Percentiles rank a stretch among this genome's conserved stretches.
phyloP scores from a whole-genome alignment of 2,329 filamentous ascomycete genomes.

The Penicillium sp. region DNA sequence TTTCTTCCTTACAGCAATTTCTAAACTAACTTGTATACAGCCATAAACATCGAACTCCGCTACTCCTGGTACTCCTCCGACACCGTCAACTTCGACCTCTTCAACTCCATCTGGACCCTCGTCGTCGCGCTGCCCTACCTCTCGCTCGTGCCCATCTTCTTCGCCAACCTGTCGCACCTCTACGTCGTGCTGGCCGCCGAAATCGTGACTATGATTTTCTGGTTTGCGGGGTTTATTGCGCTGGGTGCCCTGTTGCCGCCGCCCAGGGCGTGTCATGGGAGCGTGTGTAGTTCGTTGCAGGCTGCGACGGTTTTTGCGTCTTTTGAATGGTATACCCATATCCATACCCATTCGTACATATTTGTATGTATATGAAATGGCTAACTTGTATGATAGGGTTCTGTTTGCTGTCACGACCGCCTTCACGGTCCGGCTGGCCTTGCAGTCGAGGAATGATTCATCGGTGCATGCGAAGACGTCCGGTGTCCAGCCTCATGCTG shows the following conservation, averaged over 20 bases:
- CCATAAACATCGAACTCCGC: conserved; percentile 49
- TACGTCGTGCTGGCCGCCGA: conserved; percentile 66
- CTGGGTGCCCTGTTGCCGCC: conserved; percentile 58
- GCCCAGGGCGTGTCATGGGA: conserved; percentile 31
- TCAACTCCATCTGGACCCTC: conserved; percentile 71
- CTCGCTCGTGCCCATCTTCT: conserved; percentile 61
- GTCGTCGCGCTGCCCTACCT: conserved; percentile 66
- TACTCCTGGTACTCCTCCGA: conserved; percentile 49
- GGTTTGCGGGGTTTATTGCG: conserved; percentile 83
- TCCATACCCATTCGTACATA: no score
- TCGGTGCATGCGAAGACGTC: conserved; percentile 7
- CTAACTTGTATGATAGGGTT: conserved; percentile 1
- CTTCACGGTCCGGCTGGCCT: conserved; percentile 9
- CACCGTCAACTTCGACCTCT: conserved; percentile 72
- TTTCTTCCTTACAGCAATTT: not conserved
- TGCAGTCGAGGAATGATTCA: conserved; percentile 3
- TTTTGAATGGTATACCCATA: conserved; percentile 43
- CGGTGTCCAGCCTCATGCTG: conserved; percentile 7
- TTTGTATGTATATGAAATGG: not conserved
- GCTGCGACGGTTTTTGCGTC: conserved; percentile 47
- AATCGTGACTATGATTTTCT: conserved; percentile 74
- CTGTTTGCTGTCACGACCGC: conserved; percentile 14
- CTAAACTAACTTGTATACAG: conserved; percentile 34
- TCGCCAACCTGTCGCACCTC: conserved; percentile 58
- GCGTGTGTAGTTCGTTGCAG: conserved; percentile 59